Evolutionary conservation across 495 filamentous ascomycete genomes (phyloP).

Genomic region (Articulospora tetracladia): DNA sequence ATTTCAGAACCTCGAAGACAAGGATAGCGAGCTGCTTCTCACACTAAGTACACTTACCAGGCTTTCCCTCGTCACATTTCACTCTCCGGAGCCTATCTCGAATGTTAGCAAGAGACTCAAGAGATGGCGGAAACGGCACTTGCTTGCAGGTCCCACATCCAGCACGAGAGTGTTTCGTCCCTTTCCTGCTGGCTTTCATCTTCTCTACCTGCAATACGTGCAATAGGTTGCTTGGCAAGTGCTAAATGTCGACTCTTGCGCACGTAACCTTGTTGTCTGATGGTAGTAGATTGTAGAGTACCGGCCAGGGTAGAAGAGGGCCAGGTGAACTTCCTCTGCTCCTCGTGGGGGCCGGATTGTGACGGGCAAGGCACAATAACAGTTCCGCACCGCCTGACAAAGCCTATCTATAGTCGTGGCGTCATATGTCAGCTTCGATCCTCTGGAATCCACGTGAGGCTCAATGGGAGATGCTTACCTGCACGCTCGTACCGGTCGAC

Average conservation of each 20-base stretch:
- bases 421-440: background rate
- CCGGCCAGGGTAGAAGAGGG: too few relatives aligned
- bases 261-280: background rate
- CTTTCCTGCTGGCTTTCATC: too few relatives aligned
- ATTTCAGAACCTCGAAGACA: background rate
- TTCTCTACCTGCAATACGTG: too few relatives aligned
- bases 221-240: too few relatives aligned
- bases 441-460: background rate
- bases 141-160: background rate
- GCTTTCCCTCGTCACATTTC: background rate
- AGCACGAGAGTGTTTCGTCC: background rate
- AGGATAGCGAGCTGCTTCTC: too few relatives aligned
- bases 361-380: too few relatives aligned
- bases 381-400: background rate
- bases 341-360: background rate
- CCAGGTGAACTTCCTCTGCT: background rate
- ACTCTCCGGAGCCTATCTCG: background rate
- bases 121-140: background rate
- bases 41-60: background rate
- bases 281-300: too few relatives aligned
- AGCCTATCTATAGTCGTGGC: background rate
- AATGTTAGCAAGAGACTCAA: background rate
- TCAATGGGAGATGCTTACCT: background rate
- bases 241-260: too few relatives aligned
- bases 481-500: background rate